Base-by-base conservation (phyloP, 768 basidiomycete genomes). In the Lactifluus rugatus region DNA sequence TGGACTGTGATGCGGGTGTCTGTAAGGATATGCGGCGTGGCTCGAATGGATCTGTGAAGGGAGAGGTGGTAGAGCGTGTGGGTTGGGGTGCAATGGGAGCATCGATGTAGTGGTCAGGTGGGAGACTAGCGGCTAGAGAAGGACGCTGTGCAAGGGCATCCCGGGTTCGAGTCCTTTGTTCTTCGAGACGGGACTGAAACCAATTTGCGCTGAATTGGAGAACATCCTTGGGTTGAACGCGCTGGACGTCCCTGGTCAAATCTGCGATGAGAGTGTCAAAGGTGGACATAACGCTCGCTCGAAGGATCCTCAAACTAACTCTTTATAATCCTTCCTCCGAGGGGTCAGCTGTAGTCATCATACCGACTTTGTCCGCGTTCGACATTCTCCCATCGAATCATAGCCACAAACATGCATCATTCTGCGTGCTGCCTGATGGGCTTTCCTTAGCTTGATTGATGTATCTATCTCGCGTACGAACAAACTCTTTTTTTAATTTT, bases 181-280 rank as follows among this genome's bases (percentile, higher is more conserved):
- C 88, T 63, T 92, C 87, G 50, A 94, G 77, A 55, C 89, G 82
- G 61, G 80, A 78, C 69, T 93, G 89, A 73, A 98, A 97, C 93
- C 93, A 98, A 66, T 85, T 92, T 48, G 94, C 84, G 66, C 87
- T 90, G 71, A 87, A 93, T 72, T 97, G 95, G 47, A 96, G 84
- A 4, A 86, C 82, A 68, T 98, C 95, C 66, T 81, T 84, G 21
- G 95, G 93, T 70, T 93, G 89, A 4, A 82, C 89, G 63, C 89
- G 85, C 44, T 88, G 78, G 44, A 81, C 82, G 70, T 95, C 94
- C 69, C 90, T 84, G 64, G 89, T 85, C 54, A 97, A 78, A 69
- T 97, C 93, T 56, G 76, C 78, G 62, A 96, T 77, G 62, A 97
- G 87, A 42, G 76, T 73, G 63, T 92, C 85, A 70, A 92, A 94